These are phyloP conservation scores for Ceratocystis diversiconidia DNA, from an alignment of 2,329 filamentous ascomycete genomes.

Conservation along the genomic window DNA sequence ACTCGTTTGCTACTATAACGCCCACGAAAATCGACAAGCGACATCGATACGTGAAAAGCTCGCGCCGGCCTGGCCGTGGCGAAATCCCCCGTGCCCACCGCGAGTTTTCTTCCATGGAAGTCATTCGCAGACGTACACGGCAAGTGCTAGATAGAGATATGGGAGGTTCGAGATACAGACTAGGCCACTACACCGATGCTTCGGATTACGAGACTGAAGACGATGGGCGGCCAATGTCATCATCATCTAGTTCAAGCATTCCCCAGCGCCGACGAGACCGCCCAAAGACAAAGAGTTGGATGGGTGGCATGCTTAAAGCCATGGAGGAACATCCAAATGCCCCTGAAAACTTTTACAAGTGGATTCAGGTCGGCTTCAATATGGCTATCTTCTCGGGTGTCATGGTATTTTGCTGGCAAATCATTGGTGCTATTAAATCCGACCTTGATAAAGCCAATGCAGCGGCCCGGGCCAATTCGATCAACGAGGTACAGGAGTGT, in stretches of 20 bases:
- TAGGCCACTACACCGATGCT: conserved; percentile 25
- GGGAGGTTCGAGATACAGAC: conserved; percentile 34
- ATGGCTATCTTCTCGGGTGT: conserved; percentile 40
- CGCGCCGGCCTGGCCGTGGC: conserved; percentile 42
- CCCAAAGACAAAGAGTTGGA: conserved; percentile 23
- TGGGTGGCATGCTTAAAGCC: conserved; percentile 34
- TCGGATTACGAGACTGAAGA: conserved; percentile 40
- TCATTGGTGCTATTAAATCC: conserved; percentile 54
- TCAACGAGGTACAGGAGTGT: conserved; percentile 62
- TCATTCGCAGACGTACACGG: conserved; percentile 41
- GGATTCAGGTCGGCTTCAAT: conserved; percentile 50
- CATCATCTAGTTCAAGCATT: conserved; percentile 10
- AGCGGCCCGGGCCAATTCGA: conserved; percentile 51
- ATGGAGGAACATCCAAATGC: conserved; percentile 44
- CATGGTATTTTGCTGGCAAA: conserved; percentile 53
- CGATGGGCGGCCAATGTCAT: conserved; percentile 19
- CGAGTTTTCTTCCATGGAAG: conserved; percentile 29
- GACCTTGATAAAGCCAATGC: conserved; percentile 63
- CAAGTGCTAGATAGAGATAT: conserved; percentile 39
- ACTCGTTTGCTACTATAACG: conserved; percentile 28
- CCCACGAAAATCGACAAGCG: conserved; percentile 35
- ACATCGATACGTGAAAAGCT: conserved; percentile 31
- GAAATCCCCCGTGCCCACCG: conserved; percentile 42
- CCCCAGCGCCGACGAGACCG: conserved; percentile 21
- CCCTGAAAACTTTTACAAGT: conserved; percentile 44